Percentiles rank a stretch among this genome's conserved stretches.
Conservation (phyloP, 129 eudicot genomes). For the Daucus carota region DH1_v3.0 NC_030385.2:30782501-30783000, state of each 20-base stretch:
- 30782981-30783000: background rate
- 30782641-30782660: background rate
- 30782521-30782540: conserved; percentile 2
- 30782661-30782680: background rate
- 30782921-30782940: too few species aligned
- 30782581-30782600: conserved; percentile 7
- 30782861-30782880: too few species aligned
- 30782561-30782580: conserved; percentile 1
- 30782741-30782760: conserved; percentile 1
- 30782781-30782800: background rate
- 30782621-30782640: background rate
- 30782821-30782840: background rate
- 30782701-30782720: background rate
- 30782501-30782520: conserved; percentile 4
- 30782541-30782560: background rate
- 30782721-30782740: conserved; percentile 3
- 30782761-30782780: background rate
- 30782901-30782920: too few species aligned
- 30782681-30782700: background rate
- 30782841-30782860: too few species aligned
- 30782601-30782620: background rate
- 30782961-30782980: too few species aligned
- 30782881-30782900: too few species aligned
- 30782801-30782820: conserved; percentile 2
- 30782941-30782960: too few species aligned